These are phyloP conservation scores for Phlebiopsis flavidoalba DNA, from an alignment of 768 basidiomycete genomes.

Conservation along the genomic window DNA sequence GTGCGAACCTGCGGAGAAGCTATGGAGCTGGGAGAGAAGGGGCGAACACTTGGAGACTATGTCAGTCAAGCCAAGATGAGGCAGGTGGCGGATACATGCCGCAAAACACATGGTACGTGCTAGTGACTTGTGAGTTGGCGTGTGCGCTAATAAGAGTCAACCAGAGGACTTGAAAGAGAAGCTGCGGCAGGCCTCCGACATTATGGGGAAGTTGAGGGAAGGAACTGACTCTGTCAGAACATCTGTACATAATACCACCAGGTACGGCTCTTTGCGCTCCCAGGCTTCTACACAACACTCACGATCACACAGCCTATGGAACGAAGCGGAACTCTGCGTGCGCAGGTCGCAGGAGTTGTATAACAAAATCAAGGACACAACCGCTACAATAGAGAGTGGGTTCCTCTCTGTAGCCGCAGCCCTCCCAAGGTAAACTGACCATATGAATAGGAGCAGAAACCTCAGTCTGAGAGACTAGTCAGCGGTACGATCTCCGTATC, in stretches of 20 bases:
- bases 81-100: constrained; percentile 70
- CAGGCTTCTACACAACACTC: background rate
- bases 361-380: constrained; percentile 48
- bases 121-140: background rate
- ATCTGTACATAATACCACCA: constrained; percentile 37
- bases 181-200: constrained; percentile 49
- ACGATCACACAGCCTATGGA: constrained; percentile 40
- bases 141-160: constrained; percentile 2
- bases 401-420: background rate
- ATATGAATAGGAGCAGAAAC: background rate
- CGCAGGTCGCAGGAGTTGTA: constrained; percentile 56
- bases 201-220: constrained; percentile 47
- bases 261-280: constrained; percentile 31
- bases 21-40: constrained; percentile 65
- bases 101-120: constrained; percentile 57
- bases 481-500: background rate
- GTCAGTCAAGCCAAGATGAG: constrained; percentile 76
- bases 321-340: constrained; percentile 52
- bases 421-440: background rate
- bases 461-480: constrained; percentile 36
- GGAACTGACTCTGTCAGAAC: constrained; percentile 58
- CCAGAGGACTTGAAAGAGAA: constrained; percentile 55
- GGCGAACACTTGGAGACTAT: constrained; percentile 74
- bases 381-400: constrained; percentile 48
- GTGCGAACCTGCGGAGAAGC: constrained; percentile 57